phyloP scores from a whole-genome alignment of 1,139 yeast species.

The Pichia sp. region DNA sequence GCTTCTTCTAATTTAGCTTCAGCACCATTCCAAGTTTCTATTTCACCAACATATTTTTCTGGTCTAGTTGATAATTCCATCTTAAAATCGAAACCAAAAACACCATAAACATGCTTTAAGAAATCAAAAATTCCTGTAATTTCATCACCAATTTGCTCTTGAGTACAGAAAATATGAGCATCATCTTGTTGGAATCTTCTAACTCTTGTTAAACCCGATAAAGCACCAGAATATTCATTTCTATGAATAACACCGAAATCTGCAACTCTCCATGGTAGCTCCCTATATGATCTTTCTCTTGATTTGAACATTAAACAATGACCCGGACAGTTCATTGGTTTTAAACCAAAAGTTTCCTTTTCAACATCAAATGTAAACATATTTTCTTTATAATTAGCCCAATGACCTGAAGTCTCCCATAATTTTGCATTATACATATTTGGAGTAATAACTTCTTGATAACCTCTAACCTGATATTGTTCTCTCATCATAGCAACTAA shows the following conservation, averaged over 20 bases:
- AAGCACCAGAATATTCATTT: conserved; percentile 92
- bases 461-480: conserved; percentile 88
- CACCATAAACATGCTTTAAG: conserved; percentile 68
- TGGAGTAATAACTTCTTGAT: conserved; percentile 96
- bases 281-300: conserved; percentile 81
- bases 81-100: conserved; percentile 72
- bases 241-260: conserved; percentile 94
- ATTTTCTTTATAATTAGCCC: conserved; percentile 95
- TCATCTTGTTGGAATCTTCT: conserved; percentile 98
- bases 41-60: conserved; percentile 73
- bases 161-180: conserved; percentile 91
- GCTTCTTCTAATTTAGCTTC: conserved; percentile 66
- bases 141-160: conserved; percentile 74
- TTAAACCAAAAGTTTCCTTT: conserved; percentile 82
- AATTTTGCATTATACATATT: conserved; percentile 92
- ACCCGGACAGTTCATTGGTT: conserved; percentile 99
- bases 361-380: conserved; percentile 97
- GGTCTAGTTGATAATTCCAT: conserved; percentile 87
- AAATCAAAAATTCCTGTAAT: conserved; percentile 68
- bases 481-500: conserved; percentile 68
- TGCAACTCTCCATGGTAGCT: conserved; percentile 80
- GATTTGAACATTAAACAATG: conserved; percentile 84
- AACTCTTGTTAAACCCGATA: conserved; percentile 90
- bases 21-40: conserved; percentile 80
- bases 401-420: conserved; percentile 98